These are phyloP conservation scores for Astragalus membranaceus DNA, from an alignment of 306 rosid species.

Conservation along the genomic window DNA sequence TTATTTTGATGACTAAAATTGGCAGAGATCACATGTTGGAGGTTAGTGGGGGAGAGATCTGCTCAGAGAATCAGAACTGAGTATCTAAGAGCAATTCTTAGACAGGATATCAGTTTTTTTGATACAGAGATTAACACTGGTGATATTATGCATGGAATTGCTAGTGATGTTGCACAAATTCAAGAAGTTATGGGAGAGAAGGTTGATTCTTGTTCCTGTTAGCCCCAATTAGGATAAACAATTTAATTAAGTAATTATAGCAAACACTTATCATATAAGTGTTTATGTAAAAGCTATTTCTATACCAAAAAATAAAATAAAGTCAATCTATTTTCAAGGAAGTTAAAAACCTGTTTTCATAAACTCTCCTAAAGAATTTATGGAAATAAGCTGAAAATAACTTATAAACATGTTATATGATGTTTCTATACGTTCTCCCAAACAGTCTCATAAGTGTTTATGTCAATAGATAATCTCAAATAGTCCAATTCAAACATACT, in stretches of 20 bases:
- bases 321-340: no score
- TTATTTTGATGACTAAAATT: slow-evolving; percentile 15
- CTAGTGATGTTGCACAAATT: slow-evolving; percentile 91
- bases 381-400: no score
- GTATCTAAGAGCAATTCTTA: slow-evolving; percentile 65
- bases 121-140: slow-evolving; percentile 63
- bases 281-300: not conserved
- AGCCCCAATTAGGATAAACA: not conserved
- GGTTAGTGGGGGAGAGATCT: slow-evolving; percentile 80
- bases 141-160: slow-evolving; percentile 88
- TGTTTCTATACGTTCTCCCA: no score
- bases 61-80: slow-evolving; percentile 74
- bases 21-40: slow-evolving; percentile 94
- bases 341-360: no score
- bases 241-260: no score
- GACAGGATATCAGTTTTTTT: slow-evolving; percentile 67
- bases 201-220: slow-evolving; percentile 30
- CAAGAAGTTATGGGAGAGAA: slow-evolving; percentile 98
- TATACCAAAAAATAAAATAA: no score
- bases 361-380: no score
- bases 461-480: no score
- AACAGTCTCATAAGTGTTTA: no score
- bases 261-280: no score
- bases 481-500: no score
- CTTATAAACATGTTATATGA: no score